phyloP scores from a whole-genome alignment of 2,329 filamentous ascomycete species.

The Phaeosphaeria sp. region DNA sequence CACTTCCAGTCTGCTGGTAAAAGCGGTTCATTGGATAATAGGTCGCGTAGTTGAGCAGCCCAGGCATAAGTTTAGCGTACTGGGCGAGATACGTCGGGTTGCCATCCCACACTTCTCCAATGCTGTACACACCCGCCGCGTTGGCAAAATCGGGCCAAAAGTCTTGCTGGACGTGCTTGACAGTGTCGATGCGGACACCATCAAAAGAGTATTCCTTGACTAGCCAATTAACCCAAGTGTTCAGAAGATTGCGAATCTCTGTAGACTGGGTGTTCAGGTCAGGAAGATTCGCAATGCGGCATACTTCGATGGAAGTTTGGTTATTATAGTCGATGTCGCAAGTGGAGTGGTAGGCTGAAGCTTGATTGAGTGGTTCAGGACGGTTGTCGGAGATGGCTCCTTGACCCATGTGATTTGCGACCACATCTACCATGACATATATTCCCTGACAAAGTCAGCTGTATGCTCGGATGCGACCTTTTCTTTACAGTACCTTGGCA shows the following conservation, averaged over 20 bases:
- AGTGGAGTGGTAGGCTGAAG: slow-evolving; percentile 31
- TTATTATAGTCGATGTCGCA: slow-evolving; percentile 42
- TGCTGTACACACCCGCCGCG: slow-evolving; percentile 64
- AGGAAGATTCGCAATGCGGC: slow-evolving; percentile 38
- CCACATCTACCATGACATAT: slow-evolving; percentile 61
- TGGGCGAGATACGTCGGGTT: slow-evolving; percentile 58
- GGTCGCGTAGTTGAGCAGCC: slow-evolving; percentile 66
- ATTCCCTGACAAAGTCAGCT: slow-evolving; percentile 33
- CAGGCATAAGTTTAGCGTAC: slow-evolving; percentile 63
- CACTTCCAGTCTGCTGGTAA: slow-evolving; percentile 40
- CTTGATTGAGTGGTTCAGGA: slow-evolving; percentile 35
- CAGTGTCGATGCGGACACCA: slow-evolving; percentile 66
- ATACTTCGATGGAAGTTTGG: slow-evolving; percentile 39
- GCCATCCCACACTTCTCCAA: slow-evolving; percentile 67
- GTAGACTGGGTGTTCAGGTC: slow-evolving; percentile 37
- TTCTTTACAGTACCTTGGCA: slow-evolving; percentile 47
- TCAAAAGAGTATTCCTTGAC: slow-evolving; percentile 50
- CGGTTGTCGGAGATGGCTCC: slow-evolving; percentile 34
- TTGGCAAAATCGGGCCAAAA: slow-evolving; percentile 64
- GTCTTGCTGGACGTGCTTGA: slow-evolving; percentile 65
- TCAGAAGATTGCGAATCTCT: slow-evolving; percentile 28
- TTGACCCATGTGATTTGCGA: slow-evolving; percentile 55
- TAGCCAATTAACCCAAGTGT: slow-evolving; percentile 42
- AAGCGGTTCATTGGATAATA: slow-evolving; percentile 51
- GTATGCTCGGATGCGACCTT: not conserved